Base-by-base conservation (phyloP, 768 basidiomycete species). In the Mycena alexandri region DNA sequence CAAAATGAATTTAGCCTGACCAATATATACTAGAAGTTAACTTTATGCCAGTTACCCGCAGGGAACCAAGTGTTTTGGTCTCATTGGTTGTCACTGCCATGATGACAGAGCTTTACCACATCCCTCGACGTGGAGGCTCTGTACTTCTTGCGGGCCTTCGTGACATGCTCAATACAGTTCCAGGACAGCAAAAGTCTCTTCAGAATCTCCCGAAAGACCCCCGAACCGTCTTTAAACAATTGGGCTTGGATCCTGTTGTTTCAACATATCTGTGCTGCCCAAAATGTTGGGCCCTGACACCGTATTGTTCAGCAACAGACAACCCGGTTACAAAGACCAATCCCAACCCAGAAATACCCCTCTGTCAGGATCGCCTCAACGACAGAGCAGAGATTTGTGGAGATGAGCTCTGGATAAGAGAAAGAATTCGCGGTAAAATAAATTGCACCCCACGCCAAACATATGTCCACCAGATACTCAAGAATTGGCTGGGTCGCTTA, bases 401-500 rank as follows among this genome's bases (percentile, higher is more conserved):
- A 19, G 44, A 64, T 0, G 54, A 51, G 19, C 42, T 77, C 5
- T 77, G 76, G 76, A 72, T 67, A 36, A 51, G 60, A 19, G 52
- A 56, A 5, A 55, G 22, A 12, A n/a, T 68, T 2, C 33, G 44
- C 22, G 54, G 29, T 17, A 63, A 36, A 51, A 10, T 46, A n/a
- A 22, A 22, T 6, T 53, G 19, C 24, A 29, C 53, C n/a, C 69
- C 75, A 29, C 46, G 61, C 11, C 34, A 48, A 1, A 72, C 48
- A 21, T 75, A 74, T 47, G 61, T 74, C 6, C 72, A 76, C 50
- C 75, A 78, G 9, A 60, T 62, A 3, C 22, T 77, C 4, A 74
- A 75, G 52, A 29, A 66, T 2, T 77, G 77, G 76, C n/a, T 77
- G 5, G 76, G 72, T 1, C 68, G 74, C 5, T 29, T 78, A 7